phyloP scores from a whole-genome alignment of 805 yeast genomes.

The Starmera dryadoides region DNA sequence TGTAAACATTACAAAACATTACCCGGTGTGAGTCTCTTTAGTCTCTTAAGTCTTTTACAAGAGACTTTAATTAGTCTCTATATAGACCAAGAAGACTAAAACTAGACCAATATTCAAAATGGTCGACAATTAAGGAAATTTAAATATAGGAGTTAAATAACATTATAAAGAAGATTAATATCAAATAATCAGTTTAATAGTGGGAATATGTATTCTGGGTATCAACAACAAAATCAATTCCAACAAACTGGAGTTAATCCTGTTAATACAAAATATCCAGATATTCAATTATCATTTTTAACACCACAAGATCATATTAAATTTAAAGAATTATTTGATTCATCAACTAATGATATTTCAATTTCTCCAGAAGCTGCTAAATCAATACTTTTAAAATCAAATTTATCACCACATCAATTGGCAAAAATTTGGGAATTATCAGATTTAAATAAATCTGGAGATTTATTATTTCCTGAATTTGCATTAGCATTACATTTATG shows the following conservation, averaged over 20 bases:
- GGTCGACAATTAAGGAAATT: no score
- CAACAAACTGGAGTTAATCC: background rate
- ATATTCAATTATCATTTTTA: conserved; percentile 72
- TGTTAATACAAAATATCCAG: background rate
- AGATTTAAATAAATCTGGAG: conserved; percentile 82
- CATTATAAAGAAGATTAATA: no score
- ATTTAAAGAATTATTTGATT: conserved; percentile 73
- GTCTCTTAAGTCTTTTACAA: no score
- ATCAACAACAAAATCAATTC: background rate
- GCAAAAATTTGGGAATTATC: conserved; percentile 88
- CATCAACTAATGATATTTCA: conserved; percentile 57
- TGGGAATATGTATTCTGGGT: background rate
- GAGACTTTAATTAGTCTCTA: no score
- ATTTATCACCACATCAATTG: conserved; percentile 62
- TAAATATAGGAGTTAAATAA: no score
- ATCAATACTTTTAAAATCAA: conserved; percentile 72
- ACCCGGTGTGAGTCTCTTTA: no score
- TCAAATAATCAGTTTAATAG: background rate
- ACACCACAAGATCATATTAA: conserved; percentile 79
- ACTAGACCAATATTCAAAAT: no score
- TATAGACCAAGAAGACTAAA: no score
- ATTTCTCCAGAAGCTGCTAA: conserved; percentile 72
- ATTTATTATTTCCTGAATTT: conserved; percentile 86
- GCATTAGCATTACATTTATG: conserved; percentile 88
- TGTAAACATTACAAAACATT: no score